Base-by-base conservation (phyloP, 2,329 filamentous ascomycete genomes). In the Diplodia sapinea region DNA sequence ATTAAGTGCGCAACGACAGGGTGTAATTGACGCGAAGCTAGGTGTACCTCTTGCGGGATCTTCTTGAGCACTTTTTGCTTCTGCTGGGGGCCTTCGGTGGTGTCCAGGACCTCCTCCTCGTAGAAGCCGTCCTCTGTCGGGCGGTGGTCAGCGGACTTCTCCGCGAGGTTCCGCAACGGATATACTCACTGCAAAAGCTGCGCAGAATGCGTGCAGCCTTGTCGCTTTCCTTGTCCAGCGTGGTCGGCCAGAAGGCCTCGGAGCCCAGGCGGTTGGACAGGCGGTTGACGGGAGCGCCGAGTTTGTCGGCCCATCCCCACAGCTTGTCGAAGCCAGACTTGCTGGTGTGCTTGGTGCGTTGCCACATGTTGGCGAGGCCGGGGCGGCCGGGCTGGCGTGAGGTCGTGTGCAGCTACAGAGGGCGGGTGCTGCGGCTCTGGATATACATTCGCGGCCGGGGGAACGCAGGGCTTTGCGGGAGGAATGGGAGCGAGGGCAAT, bases 201-300 rank as follows among this genome's bases (percentile, higher is more conserved):
- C 93, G 91, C 63, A 97, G 80, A 70, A 97, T 97, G 67, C 93
- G 86, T 68, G 93, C 93, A 56, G 93, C 92, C 81, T 97, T 97
- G 80, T 97, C 92, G 79, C 91, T 91, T 83, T 97, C 94, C 72
- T 91, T 90, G 77, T 97, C 94, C 63, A 97, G 83, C 1, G 89
- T 91, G 38, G 91, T 90, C 3, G 93, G 93, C 91, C 91, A 95
- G 74, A 94, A 94, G 29, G 91, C 89, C 77, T 96, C 93, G 36
- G 85, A 86, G 68, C 93, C 93, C 47, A 96, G 83, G 79, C 90
- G 93, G 79, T 96, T 93, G 17, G 90, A 92, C 26, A 96, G 79
- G 69, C 85, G 88, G 76, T 96, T 96, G 74, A 96, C 89, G 2
- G 93, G 92, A 1, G 86, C 84, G 68, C 91, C 91, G 12, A 91